Conservation (phyloP, 768 basidiomycete species). For the Suillus paluster region DNA sequence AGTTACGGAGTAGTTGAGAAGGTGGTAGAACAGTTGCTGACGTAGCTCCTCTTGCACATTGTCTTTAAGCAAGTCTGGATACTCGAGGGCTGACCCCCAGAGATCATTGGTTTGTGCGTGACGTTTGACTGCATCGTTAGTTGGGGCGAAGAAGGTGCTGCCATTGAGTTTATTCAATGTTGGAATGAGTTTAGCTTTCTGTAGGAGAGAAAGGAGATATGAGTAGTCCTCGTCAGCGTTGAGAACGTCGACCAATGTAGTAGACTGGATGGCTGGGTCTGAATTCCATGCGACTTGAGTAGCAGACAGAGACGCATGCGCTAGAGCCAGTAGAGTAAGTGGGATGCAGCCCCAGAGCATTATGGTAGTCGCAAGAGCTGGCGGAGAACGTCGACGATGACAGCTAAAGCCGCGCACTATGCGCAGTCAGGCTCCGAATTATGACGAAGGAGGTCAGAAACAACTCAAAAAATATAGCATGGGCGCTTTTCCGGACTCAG, state of each 20-base stretch:
- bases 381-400: not conserved
- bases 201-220: slow-evolving; percentile 75
- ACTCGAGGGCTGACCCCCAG: slow-evolving; percentile 35
- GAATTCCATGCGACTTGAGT: slow-evolving; percentile 29
- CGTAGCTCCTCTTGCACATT: slow-evolving; percentile 85
- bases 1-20: slow-evolving; percentile 80
- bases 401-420: not conserved
- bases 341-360: slow-evolving; percentile 42
- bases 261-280: slow-evolving; percentile 37
- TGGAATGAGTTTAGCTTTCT: slow-evolving; percentile 86
- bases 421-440: slow-evolving; percentile 4
- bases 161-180: slow-evolving; percentile 86
- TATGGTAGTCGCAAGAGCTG: slow-evolving; percentile 10
- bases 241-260: slow-evolving; percentile 81
- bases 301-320: slow-evolving; percentile 19
- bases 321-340: slow-evolving; percentile 37
- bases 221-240: slow-evolving; percentile 76
- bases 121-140: slow-evolving; percentile 83
- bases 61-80: slow-evolving; percentile 53
- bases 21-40: slow-evolving; percentile 93
- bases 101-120: slow-evolving; percentile 38
- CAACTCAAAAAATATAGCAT: not conserved
- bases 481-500: not conserved
- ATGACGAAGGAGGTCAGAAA: not conserved
- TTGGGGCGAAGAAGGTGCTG: slow-evolving; percentile 92